Percentiles rank a stretch among this genome's conserved stretches.
Conservation (phyloP, 345 rosid species). For the Hibiscus mutabilis region DNA sequence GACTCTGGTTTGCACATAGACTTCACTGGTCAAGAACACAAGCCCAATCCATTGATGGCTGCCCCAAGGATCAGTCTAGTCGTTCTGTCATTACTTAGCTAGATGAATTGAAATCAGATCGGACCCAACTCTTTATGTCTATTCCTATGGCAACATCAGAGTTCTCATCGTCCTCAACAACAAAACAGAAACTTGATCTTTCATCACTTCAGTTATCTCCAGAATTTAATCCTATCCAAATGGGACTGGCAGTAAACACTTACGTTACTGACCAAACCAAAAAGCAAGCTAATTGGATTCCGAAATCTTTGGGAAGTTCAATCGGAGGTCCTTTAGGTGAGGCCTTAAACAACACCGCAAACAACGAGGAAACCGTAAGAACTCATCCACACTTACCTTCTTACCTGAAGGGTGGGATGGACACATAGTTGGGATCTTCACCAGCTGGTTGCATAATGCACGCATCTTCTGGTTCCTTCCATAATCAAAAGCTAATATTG, state of each 20-base stretch:
- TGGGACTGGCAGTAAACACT: slow-evolving; percentile 28
- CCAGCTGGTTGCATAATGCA: too few species aligned
- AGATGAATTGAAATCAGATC: slow-evolving; percentile 42
- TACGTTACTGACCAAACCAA: slow-evolving; percentile 22
- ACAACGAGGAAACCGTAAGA: slow-evolving; percentile 17
- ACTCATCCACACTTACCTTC: slow-evolving; percentile 24
- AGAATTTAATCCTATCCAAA: slow-evolving; percentile 34
- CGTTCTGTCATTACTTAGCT: slow-evolving; percentile 35
- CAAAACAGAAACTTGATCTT: slow-evolving; percentile 27
- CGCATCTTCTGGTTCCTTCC: slow-evolving; percentile 19
- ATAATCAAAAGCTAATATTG: neutral
- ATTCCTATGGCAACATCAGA: slow-evolving; percentile 42
- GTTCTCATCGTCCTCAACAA: slow-evolving; percentile 31
- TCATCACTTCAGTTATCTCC: slow-evolving; percentile 49
- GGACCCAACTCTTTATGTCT: slow-evolving; percentile 71
- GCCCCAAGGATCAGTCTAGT: slow-evolving; percentile 33
- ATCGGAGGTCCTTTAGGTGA: slow-evolving; percentile 68
- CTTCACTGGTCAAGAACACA: slow-evolving; percentile 22
- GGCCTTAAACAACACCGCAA: slow-evolving; percentile 37
- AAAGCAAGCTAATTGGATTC: slow-evolving; percentile 41
- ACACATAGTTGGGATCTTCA: neutral
- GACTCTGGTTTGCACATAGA: slow-evolving; percentile 23
- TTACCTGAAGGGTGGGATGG: slow-evolving; percentile 29
- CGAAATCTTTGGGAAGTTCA: slow-evolving; percentile 44
- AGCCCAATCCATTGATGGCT: slow-evolving; percentile 37